Evolutionary conservation across 805 yeast genomes (phyloP).

Genomic region (Saccharomycopsis guyanensis): DNA sequence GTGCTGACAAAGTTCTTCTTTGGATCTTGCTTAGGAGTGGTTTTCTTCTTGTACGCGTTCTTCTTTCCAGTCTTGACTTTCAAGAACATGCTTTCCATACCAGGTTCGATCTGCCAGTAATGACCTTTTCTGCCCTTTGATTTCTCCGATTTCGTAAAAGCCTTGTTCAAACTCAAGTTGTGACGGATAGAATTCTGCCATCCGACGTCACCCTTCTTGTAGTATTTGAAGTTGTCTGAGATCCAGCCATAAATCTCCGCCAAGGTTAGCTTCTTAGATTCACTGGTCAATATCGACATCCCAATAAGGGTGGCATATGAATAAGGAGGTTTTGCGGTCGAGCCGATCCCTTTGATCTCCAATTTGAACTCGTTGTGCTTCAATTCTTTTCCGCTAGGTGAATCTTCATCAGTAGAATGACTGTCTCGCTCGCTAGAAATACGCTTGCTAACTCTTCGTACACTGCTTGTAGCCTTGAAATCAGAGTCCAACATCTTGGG

Average conservation of each 20-base stretch:
- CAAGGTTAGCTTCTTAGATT: constrained; percentile 59
- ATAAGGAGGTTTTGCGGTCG: constrained; percentile 73
- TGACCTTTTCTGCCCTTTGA: constrained; percentile 84
- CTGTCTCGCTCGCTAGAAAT: background rate
- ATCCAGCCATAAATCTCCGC: constrained; percentile 92
- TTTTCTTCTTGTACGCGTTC: constrained; percentile 1
- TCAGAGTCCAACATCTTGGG: constrained; percentile 5
- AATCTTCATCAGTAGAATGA: constrained; percentile 4
- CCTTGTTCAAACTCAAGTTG: constrained; percentile 85
- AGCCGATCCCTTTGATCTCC: constrained; percentile 17
- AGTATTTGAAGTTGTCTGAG: constrained; percentile 73
- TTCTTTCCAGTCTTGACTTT: constrained; percentile 48
- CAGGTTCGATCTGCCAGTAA: constrained; percentile 87
- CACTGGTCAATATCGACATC: constrained; percentile 83
- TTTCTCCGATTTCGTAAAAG: constrained; percentile 83
- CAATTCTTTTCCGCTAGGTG: constrained; percentile 1
- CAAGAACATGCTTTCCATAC: constrained; percentile 73
- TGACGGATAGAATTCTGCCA: constrained; percentile 98
- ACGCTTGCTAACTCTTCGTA: constrained; percentile 7
- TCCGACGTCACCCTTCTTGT: constrained; percentile 78
- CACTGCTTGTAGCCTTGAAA: constrained; percentile 10
- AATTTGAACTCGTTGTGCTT: background rate
- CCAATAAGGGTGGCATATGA: constrained; percentile 93
- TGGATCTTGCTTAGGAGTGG: background rate
- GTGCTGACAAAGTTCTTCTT: constrained; percentile 7